Evolutionary conservation across 805 yeast genomes (phyloP), one percentile per base, ranked within the genome.

Genomic region (Candida stauntonica): DNA sequence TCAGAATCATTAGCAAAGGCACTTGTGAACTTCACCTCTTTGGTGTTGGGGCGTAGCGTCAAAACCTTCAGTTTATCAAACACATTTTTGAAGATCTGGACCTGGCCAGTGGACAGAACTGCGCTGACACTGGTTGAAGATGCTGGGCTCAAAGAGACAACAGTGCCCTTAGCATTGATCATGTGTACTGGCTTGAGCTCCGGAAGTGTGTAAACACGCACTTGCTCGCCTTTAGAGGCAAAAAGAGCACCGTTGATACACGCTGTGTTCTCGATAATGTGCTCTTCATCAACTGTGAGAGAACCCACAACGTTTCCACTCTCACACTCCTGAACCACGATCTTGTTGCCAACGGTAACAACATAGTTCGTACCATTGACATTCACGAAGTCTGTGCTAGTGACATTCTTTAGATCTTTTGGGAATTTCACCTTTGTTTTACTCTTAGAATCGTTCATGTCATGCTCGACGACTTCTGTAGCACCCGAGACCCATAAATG

Each of bases 91-190:
- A 65, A 64, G 2, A 68, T 46, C 31, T 59, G 60, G 8, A 67
- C 53, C 3, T 60, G 62, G 26, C 63, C 57, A 15, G 50, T 52
- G 3, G 65, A 46, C 18, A 61, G 54, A 13, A 63, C 48, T 4
- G 58, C 54, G 20, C 41, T 41, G 13, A 58, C 39, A 24, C 29
- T 24, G 11, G 35, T 26, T 7, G 31, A 28, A 7, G 32, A 21
- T 3, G 40, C 23, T 4, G 41, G 36, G 12, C 21, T 26, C 14
- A 37, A 14, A 9, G 35, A n/a, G 4, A 18, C 7, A 2, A 41
- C 35, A 7, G 36, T 31, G 3, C 41, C 41, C 35, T 41, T 41
- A 17, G 42, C 34, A n/a, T 41, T 39, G 27, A 41, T 41, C 39
- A 34, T 30, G 29, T 41, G 45, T 4, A 35, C 26, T 21, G 34